Evolutionary conservation across 768 basidiomycete species (phyloP).

Genomic region (Mycena polygramma): DNA sequence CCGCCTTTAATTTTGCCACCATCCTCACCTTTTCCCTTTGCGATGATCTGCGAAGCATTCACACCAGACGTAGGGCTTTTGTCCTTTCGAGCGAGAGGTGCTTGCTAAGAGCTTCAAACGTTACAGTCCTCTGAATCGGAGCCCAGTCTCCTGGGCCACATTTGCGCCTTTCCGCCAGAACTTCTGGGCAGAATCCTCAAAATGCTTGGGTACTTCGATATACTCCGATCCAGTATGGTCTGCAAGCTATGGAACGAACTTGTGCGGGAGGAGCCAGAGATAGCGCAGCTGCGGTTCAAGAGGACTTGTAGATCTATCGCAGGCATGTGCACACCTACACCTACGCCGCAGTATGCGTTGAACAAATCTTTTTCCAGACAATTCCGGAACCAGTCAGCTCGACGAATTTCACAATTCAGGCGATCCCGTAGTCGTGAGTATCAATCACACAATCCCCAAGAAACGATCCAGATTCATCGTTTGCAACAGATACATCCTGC

Average conservation of each 20-base stretch:
- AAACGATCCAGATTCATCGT: not conserved
- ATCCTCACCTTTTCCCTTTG: too few species aligned
- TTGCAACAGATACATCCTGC: slow-evolving; percentile 5
- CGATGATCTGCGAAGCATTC: too few species aligned
- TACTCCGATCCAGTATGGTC: slow-evolving; percentile 4
- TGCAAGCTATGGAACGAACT: slow-evolving; percentile 5
- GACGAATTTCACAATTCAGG: not conserved
- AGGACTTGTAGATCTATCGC: slow-evolving; percentile 7
- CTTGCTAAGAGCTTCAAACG: too few species aligned
- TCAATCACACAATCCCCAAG: not conserved
- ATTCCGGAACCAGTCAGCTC: not conserved
- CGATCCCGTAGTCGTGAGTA: slow-evolving; percentile 6
- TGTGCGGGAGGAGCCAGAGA: slow-evolving; percentile 4
- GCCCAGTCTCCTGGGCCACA: too few species aligned
- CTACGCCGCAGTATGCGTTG: not conserved
- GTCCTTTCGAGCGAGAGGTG: too few species aligned
- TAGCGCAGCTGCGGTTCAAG: slow-evolving; percentile 14
- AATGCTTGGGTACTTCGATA: slow-evolving; percentile 1
- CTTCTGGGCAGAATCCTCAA: slow-evolving; percentile 7
- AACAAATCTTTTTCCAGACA: not conserved
- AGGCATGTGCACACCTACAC: not conserved
- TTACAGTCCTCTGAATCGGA: too few species aligned
- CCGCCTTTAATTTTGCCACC: too few species aligned
- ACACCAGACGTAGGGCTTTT: too few species aligned
- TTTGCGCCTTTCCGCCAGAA: slow-evolving; percentile 14